Percentiles rank a stretch among this genome's conserved stretches.
Evolutionary conservation across 495 filamentous ascomycete species (phyloP).

Genomic region (Podospora sp.): DNA sequence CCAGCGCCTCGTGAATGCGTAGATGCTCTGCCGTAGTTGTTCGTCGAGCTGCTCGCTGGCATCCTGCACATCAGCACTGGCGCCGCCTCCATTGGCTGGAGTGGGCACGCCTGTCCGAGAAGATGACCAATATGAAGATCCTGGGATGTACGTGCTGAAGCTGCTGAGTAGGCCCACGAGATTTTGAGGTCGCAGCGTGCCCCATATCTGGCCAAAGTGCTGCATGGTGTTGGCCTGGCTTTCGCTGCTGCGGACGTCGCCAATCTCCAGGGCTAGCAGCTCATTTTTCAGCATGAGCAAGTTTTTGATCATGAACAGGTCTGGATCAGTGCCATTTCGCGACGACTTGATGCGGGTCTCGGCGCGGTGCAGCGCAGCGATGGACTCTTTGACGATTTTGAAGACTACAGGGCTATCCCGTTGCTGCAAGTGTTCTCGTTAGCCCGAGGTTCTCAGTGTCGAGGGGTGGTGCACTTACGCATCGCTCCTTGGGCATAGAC

Average conservation of each 20-base stretch:
- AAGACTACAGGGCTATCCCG: conserved; percentile 53
- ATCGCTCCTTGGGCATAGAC: conserved; percentile 65
- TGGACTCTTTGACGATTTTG: conserved; percentile 49
- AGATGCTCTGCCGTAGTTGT: conserved; percentile 73
- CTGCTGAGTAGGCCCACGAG: conserved; percentile 45
- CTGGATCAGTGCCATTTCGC: conserved; percentile 59
- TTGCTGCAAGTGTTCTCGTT: conserved; percentile 51
- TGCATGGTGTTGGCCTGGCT: conserved; percentile 42
- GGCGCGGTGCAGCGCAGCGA: conserved; percentile 53
- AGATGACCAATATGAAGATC: conserved; percentile 40
- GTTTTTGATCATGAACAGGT: conserved; percentile 90
- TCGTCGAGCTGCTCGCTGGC: conserved; percentile 82
- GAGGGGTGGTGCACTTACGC: conserved; percentile 55
- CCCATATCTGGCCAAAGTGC: conserved; percentile 77
- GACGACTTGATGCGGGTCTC: conserved; percentile 50
- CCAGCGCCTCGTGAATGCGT: conserved; percentile 73
- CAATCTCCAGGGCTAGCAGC: conserved; percentile 91
- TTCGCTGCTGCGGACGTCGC: conserved; percentile 71
- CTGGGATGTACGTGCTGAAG: conserved; percentile 42
- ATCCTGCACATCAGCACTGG: conserved; percentile 47
- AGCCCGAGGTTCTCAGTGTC: conserved; percentile 15
- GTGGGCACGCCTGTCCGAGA: conserved; percentile 28
- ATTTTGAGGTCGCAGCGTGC: conserved; percentile 61
- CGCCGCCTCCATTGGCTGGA: conserved; percentile 18
- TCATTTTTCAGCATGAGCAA: conserved; percentile 88